Evolutionary conservation across 2,329 filamentous ascomycete genomes (phyloP).

Genomic region (Aspergillus sp.): DNA sequence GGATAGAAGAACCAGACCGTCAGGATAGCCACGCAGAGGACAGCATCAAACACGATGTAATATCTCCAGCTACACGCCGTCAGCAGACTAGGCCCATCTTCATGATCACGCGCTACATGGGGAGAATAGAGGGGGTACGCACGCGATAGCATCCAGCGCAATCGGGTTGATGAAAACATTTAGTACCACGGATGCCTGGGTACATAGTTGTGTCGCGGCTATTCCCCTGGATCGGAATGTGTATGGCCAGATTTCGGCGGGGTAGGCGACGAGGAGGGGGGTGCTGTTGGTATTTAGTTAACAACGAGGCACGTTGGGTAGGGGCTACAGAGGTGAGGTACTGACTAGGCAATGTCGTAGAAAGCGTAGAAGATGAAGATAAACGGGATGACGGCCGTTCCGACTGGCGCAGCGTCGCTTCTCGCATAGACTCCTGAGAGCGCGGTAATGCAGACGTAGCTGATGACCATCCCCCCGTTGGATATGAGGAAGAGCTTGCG

Average conservation of each 20-base stretch:
- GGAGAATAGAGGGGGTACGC: too few relatives aligned
- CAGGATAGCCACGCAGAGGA: conserved; percentile 25
- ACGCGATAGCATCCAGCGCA: conserved; percentile 17
- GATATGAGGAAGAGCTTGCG: background rate
- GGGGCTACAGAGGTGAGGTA: too few relatives aligned
- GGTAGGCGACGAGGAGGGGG: conserved; percentile 27
- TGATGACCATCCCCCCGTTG: background rate
- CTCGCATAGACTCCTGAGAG: conserved; percentile 1
- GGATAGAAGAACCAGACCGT: conserved; percentile 51
- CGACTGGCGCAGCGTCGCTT: background rate
- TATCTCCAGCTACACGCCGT: conserved; percentile 16
- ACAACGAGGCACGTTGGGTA: too few relatives aligned
- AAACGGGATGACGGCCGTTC: background rate
- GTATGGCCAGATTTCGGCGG: conserved; percentile 36
- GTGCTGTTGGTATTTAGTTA: background rate
- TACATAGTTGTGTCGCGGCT: conserved; percentile 19
- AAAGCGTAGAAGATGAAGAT: conserved; percentile 31
- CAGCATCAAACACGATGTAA: conserved; percentile 17
- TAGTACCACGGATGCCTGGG: background rate
- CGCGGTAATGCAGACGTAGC: conserved; percentile 1
- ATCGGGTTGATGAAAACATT: conserved; percentile 24
- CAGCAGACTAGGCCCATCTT: too few relatives aligned
- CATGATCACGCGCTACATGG: too few relatives aligned
- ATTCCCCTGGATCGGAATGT: conserved; percentile 37
- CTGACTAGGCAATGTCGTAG: conserved; percentile 29